These are phyloP conservation scores for Tolypocladium ophioglossoides DNA, from an alignment of 2,329 filamentous ascomycete genomes.

Conservation along the genomic window DNA sequence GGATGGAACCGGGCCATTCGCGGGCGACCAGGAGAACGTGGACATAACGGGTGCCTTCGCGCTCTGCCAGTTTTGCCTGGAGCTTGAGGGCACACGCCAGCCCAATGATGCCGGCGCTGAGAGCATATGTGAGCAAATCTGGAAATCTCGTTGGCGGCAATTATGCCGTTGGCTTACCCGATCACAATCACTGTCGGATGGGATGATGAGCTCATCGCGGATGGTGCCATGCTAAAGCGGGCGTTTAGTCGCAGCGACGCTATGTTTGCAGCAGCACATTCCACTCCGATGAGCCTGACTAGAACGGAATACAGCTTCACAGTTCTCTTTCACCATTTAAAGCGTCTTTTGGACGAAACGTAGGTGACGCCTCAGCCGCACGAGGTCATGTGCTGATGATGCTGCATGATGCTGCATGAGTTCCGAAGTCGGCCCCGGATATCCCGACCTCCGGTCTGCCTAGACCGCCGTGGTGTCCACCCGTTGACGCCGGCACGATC, in stretches of 20 bases:
- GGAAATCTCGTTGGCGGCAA: neutral
- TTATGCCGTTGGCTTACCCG: conserved; percentile 1
- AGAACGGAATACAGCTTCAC: neutral
- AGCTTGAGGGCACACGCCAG: conserved; percentile 36
- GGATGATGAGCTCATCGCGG: neutral
- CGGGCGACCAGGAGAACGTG: conserved; percentile 17
- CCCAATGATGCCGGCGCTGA: conserved; percentile 42
- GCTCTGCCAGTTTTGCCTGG: conserved; percentile 16
- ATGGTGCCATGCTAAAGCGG: neutral
- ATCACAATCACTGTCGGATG: conserved; percentile 4
- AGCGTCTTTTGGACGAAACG: neutral
- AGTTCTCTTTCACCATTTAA: neutral
- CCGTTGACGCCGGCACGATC: neutral
- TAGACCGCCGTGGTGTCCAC: neutral
- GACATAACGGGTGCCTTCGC: neutral
- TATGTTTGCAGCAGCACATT: neutral
- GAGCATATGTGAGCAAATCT: neutral
- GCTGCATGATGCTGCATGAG: too few species aligned
- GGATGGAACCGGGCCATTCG: conserved; percentile 24
- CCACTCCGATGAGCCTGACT: neutral
- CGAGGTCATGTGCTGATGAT: neutral
- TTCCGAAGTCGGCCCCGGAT: neutral
- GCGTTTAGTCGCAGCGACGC: neutral
- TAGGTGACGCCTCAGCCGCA: neutral
- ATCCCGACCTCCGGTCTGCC: neutral